phyloP scores from a whole-genome alignment of 148 eudicot species.

The Bassia scoparia region DNA sequence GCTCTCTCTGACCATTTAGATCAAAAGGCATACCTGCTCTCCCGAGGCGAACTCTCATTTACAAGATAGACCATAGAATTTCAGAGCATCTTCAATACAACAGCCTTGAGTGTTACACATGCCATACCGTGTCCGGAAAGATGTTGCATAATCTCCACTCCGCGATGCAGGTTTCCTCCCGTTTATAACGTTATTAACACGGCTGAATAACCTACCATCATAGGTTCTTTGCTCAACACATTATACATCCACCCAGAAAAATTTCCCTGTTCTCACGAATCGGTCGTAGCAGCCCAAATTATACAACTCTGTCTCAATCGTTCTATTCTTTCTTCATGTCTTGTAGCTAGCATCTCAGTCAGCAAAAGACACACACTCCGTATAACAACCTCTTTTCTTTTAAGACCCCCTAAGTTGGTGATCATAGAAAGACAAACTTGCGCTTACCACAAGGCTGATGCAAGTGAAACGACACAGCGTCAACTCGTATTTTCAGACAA shows the following conservation, averaged over 20 bases:
- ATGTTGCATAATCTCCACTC: constrained; percentile 60
- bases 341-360: constrained; percentile 54
- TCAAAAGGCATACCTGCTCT: constrained; percentile 72
- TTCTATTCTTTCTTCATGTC: constrained; percentile 56
- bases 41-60: constrained; percentile 68
- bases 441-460: constrained; percentile 48
- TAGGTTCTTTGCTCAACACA: constrained; percentile 43
- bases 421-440: constrained; percentile 29
- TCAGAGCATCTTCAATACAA: constrained; percentile 66
- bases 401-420: constrained; percentile 52
- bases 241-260: constrained; percentile 46
- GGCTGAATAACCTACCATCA: constrained; percentile 51
- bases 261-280: constrained; percentile 57
- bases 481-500: constrained; percentile 36
- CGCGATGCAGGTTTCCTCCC: constrained; percentile 54
- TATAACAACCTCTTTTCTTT: constrained; percentile 64
- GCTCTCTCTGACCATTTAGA: constrained; percentile 52
- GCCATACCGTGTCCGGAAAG: constrained; percentile 51
- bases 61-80: constrained; percentile 57
- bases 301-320: constrained; percentile 45
- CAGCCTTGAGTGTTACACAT: constrained; percentile 54
- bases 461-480: constrained; percentile 57
- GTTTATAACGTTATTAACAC: constrained; percentile 45
- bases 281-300: constrained; percentile 38
- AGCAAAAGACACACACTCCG: no score